Percentiles rank a stretch among this genome's conserved stretches.
phyloP scores from a whole-genome alignment of 2,329 filamentous ascomycete species.

The Didymella exigua region DNA sequence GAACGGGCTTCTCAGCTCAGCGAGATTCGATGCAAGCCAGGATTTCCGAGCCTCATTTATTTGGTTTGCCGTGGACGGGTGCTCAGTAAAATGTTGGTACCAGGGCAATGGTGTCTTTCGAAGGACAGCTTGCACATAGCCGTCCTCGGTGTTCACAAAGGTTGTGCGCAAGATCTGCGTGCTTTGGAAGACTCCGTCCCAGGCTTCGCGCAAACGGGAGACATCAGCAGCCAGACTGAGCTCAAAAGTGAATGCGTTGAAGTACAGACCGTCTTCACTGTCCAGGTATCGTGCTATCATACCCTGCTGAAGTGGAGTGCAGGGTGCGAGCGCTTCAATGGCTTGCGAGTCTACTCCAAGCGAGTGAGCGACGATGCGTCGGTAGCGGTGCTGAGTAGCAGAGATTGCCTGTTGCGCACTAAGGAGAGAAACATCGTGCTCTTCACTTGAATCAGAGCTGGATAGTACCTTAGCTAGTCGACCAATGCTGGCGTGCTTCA shows the following conservation, averaged over 20 bases:
- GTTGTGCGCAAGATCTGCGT: constrained; percentile 72
- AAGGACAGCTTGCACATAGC: constrained; percentile 74
- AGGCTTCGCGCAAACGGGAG: constrained; percentile 60
- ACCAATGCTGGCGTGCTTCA: constrained; percentile 60
- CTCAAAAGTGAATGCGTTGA: constrained; percentile 72
- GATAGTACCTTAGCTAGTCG: constrained; percentile 48
- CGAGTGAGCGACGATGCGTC: constrained; percentile 57
- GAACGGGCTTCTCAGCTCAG: constrained; percentile 58
- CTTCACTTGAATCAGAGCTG: constrained; percentile 1
- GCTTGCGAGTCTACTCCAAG: constrained; percentile 59
- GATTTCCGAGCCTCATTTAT: not conserved
- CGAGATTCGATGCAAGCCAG: constrained; percentile 46
- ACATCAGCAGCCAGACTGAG: constrained; percentile 57
- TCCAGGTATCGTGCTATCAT: constrained; percentile 76
- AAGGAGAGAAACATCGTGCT: constrained; percentile 43
- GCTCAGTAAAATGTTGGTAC: constrained; percentile 26
- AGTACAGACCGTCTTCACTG: constrained; percentile 68
- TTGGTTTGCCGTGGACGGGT: constrained; percentile 23
- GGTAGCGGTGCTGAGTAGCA: constrained; percentile 68
- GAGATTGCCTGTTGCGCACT: constrained; percentile 66
- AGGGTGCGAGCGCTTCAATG: constrained; percentile 78
- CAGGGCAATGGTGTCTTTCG: constrained; percentile 44
- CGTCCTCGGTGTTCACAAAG: constrained; percentile 75
- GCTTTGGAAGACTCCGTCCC: constrained; percentile 58
- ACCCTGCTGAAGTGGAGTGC: constrained; percentile 84